Evolutionary conservation across 192 early-diverging fungal genomes (phyloP), one percentile per base, ranked within the genome.

Genomic region (Podila minutissima): DNA sequence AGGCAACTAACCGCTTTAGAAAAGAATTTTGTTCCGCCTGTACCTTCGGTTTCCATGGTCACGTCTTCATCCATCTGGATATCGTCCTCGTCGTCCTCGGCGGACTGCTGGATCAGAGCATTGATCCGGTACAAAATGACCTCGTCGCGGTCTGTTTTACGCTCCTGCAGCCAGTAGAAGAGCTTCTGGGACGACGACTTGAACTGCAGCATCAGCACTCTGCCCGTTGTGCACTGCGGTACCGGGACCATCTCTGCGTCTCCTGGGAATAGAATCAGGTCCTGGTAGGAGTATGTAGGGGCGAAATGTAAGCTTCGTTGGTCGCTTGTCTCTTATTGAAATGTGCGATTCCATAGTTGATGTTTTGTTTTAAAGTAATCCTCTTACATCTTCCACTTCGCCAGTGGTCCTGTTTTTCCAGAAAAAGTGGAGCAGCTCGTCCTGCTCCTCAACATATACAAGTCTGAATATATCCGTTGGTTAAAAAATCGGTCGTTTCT

Each of bases 101-200:
- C 75, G 22, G 71, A 63, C 12, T 59, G 57, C 1, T 81, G 66
- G 58, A 95, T 85, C 60, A 90, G 63, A 12, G 74, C 51, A 68
- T 93, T 96, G 49, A 93, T 86, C 20, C 79, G 75, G 24, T 70
- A 68, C 4, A 88, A 79, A 20, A 92, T 72, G 38, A 87, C 84
- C 12, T 83, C 66, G 74, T 94, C 94, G 31, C 84, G 87, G 8
- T 85, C 85, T n/a, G 86, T 87, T 38, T 91, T 88, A 2, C 78
- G 76, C 28, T 87, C 89, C 71, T 97, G 95, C 86, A 94, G 89
- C 95, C 95, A 97, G 67, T 93, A 95, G 76, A 97, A 95, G 51
- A 91, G 77, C 31, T 89, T 90, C 75, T 92, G 91, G 32, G 84
- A 87, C n/a, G 94, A 94, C 6, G 94, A 90, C 75, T 91, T 88